Conservation (phyloP, 78 protist genomes). For the Dictyostelium firmibasis region DNA sequence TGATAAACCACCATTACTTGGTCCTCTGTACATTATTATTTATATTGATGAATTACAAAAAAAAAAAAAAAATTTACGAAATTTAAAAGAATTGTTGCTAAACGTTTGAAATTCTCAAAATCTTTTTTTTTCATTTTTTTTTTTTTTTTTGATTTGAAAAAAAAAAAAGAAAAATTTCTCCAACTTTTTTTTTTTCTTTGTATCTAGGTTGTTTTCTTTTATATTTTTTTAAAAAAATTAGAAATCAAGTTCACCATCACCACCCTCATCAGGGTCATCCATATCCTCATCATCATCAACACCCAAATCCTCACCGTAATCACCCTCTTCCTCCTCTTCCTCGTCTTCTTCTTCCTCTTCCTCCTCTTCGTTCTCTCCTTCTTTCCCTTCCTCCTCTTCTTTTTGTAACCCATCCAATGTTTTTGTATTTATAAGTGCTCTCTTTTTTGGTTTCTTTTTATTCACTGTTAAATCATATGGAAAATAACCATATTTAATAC, state of each 20-base stretch:
- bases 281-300: slow-evolving; percentile 1
- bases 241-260: not conserved
- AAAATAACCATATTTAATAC: not conserved
- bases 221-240: not conserved
- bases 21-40: not conserved
- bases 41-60: not conserved
- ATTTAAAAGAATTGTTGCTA: not conserved
- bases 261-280: not conserved
- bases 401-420: slow-evolving; percentile 11
- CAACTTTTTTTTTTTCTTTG: not conserved
- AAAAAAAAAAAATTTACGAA: not conserved
- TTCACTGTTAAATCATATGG: slow-evolving; percentile 1
- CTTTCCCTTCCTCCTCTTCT: not conserved
- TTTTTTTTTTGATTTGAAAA: too few relatives aligned
- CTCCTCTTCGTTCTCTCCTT: not conserved
- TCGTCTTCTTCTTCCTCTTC: slow-evolving; percentile 12
- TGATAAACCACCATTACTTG: not conserved
- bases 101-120: not conserved
- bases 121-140: not conserved
- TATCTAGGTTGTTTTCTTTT: not conserved
- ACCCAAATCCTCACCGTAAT: not conserved
- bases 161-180: too few relatives aligned
- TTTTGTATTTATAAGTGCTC: not conserved
- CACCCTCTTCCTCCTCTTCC: not conserved
- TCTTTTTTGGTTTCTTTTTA: slow-evolving; percentile 15